A percentile compares a stretch with the other conserved stretches of the same genome.
Evolutionary conservation across 352 stramenopile species (phyloP).

Genomic region (Phytopythium litorale): DNA sequence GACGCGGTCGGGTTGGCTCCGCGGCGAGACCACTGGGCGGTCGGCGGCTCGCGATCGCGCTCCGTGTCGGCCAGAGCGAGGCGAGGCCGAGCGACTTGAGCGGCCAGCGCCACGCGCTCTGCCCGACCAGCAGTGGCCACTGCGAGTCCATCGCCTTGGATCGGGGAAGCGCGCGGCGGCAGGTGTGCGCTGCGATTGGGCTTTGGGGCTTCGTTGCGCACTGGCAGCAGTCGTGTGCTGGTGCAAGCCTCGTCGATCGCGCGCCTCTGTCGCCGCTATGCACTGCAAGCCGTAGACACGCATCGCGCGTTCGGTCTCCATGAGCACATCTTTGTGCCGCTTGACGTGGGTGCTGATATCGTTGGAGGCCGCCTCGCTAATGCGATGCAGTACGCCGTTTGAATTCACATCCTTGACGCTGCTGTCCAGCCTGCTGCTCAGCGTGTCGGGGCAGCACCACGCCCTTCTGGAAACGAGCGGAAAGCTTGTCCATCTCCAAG

Average conservation of each 20-base stretch:
- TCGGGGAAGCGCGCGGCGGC: not conserved
- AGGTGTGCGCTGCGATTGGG: not conserved
- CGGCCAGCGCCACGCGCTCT: conserved; percentile 1
- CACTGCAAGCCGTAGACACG: not conserved
- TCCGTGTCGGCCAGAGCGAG: not conserved
- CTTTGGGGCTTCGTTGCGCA: not conserved
- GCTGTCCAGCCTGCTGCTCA: conserved; percentile 55
- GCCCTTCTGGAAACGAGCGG: conserved; percentile 60
- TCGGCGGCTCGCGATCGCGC: not conserved
- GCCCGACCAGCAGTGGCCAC: not conserved
- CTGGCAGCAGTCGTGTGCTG: no score
- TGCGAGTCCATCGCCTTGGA: not conserved
- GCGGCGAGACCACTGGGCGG: not conserved
- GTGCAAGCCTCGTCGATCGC: no score
- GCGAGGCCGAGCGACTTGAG: not conserved
- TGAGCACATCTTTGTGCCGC: not conserved
- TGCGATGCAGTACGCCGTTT: no score
- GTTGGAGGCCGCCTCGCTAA: no score
- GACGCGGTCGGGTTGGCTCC: not conserved
- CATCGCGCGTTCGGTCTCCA: not conserved
- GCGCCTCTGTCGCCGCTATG: not conserved
- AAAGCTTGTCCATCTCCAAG: conserved; percentile 52
- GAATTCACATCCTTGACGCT: conserved; percentile 68
- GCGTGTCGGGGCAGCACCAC: conserved; percentile 56
- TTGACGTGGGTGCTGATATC: no score